These are phyloP conservation scores for Pisolithus tinctorius DNA, from an alignment of 768 basidiomycete genomes.

Conservation along the genomic window DNA sequence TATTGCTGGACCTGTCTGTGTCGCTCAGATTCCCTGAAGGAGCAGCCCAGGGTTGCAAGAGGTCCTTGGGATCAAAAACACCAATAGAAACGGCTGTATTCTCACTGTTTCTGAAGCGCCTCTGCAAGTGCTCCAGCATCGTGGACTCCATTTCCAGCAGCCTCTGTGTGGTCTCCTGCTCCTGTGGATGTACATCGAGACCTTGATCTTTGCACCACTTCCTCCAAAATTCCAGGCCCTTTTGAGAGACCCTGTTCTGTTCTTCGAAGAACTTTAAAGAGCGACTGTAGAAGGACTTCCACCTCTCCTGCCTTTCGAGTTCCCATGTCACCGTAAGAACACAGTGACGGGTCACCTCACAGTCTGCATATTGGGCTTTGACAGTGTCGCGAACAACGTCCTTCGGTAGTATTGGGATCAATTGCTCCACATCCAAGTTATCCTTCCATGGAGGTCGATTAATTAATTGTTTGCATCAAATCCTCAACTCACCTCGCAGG, in stretches of 20 bases:
- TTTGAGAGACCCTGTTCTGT: neutral
- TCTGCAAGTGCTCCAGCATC: neutral
- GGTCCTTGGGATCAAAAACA: neutral
- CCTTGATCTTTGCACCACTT: neutral
- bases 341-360: neutral
- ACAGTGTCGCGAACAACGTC: neutral
- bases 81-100: neutral
- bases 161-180: neutral
- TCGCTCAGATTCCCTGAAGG: too few relatives aligned
- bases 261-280: neutral
- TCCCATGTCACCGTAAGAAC: neutral
- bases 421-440: too few relatives aligned
- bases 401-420: too few relatives aligned
- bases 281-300: neutral
- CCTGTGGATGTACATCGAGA: neutral
- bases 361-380: neutral
- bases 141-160: neutral
- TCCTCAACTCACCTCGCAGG: neutral
- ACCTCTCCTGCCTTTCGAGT: neutral
- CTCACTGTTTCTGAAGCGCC: neutral
- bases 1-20: too few relatives aligned
- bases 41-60: too few relatives aligned
- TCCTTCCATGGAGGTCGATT: too few relatives aligned
- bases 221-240: neutral
- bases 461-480: too few relatives aligned